Base-by-base conservation (phyloP, 2,329 filamentous ascomycete species). In the Ilyonectria robusta region DNA sequence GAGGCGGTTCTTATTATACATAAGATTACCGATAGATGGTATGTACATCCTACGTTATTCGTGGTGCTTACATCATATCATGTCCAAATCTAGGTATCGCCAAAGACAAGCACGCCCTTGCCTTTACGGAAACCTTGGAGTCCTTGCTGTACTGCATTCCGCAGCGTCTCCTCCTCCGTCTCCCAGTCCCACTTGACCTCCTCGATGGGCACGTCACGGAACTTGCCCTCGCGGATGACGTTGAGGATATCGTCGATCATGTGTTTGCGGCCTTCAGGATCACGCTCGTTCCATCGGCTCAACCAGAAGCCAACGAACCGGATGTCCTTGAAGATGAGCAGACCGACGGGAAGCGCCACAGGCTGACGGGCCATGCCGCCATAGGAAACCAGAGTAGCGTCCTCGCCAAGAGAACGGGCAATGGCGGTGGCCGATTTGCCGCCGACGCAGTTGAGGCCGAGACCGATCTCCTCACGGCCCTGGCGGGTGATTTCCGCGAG, bases 271-370 rank as follows among this genome's bases (percentile, higher is more conserved):
- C 92, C 90, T 6, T 86, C 85, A 0, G 91, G 88, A 74, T 98
- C 87, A 69, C 86, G 83, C 78, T 95, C 91, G 54, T 93, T 94
- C 95, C 96, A 98, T 67, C 87, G 90, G 77, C 93, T 96, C 26
- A 98, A 90, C 96, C 96, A 99, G 81, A 98, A 99, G 5, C 96
- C 97, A 68, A 93, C 88, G 77, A 98, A 97, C 58, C 89, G 87
- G 59, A 98, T 86, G 74, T 98, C 91, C 81, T 95, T 96, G 84
- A 99, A 99, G 75, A 99, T 99, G 66, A 98, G 84, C 72, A 97
- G 85, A 0, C 93, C 93, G 1, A 95, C 93, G 0, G 95, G 94
- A 68, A 98, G 82, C 7, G 88, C 86, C 29, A 98, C 87, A 0
- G 95, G 95, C 83, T 97, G 92, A 79, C 93, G 93, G 37, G 93